phyloP scores from a whole-genome alignment of 768 basidiomycete species.

The Lactarius pseudohatsudake region DNA sequence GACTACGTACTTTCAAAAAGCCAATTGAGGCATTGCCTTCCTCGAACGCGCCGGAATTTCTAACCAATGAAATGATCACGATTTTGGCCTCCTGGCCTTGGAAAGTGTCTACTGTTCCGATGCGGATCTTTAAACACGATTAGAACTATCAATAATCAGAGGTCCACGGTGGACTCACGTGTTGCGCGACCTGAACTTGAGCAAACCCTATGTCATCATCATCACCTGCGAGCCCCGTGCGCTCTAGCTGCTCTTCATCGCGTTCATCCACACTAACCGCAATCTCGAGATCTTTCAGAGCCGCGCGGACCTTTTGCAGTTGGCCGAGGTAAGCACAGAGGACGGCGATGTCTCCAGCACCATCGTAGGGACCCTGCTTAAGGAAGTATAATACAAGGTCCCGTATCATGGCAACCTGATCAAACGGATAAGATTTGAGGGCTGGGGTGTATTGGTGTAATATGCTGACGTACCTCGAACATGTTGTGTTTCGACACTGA shows the following conservation, averaged over 20 bases:
- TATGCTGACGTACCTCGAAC: constrained; percentile 52
- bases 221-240: constrained; percentile 46
- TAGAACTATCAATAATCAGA: background rate
- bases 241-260: constrained; percentile 60
- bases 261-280: constrained; percentile 68
- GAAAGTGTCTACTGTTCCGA: constrained; percentile 77
- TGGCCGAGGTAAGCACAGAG: constrained; percentile 56
- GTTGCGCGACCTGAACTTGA: constrained; percentile 50
- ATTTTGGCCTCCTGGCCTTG: constrained; percentile 76
- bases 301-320: constrained; percentile 45
- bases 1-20: constrained; percentile 59
- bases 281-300: constrained; percentile 44
- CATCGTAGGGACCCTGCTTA: constrained; percentile 50
- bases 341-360: constrained; percentile 52
- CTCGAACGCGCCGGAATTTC: constrained; percentile 58
- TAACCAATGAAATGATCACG: constrained; percentile 71
- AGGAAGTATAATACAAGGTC: constrained; percentile 56
- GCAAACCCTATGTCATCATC: constrained; percentile 43
- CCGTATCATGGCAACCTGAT: constrained; percentile 45
- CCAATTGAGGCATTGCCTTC: constrained; percentile 50
- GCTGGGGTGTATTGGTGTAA: too few relatives aligned
- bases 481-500: constrained; percentile 63
- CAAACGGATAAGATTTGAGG: background rate
- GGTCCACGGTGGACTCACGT: constrained; percentile 40
- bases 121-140: constrained; percentile 47